These are phyloP conservation scores for Mycena galopus DNA, from an alignment of 768 basidiomycete species.

Conservation along the genomic window DNA sequence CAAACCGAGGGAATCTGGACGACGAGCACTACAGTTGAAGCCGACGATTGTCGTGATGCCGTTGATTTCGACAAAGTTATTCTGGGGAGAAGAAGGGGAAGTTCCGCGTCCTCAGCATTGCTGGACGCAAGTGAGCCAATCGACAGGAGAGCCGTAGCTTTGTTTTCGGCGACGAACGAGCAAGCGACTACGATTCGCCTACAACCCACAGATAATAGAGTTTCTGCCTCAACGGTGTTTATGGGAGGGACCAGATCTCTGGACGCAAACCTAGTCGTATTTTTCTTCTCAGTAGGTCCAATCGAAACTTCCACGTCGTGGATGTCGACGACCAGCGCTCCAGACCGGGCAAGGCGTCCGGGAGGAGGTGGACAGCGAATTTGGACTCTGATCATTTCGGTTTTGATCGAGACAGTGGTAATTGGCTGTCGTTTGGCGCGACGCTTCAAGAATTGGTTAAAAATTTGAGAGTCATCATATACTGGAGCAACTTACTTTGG, in stretches of 20 bases:
- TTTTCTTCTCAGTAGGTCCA: conserved; percentile 42
- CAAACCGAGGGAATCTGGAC: conserved; percentile 74
- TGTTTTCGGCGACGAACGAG: conserved; percentile 52
- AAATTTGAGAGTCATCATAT: neutral
- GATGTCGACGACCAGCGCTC: conserved; percentile 75
- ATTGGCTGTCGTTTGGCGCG: neutral
- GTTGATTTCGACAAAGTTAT: conserved; percentile 49
- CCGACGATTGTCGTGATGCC: neutral
- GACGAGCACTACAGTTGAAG: conserved; percentile 43
- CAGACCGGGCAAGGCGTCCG: conserved; percentile 66
- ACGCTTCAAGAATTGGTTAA: neutral
- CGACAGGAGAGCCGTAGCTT: conserved; percentile 63
- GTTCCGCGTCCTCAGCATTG: conserved; percentile 27
- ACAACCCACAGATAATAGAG: conserved; percentile 57
- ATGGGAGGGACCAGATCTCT: conserved; percentile 24
- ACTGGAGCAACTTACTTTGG: conserved; percentile 7
- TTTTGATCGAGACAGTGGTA: conserved; percentile 51
- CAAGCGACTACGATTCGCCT: conserved; percentile 64
- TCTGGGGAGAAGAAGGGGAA: conserved; percentile 48
- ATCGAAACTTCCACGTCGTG: conserved; percentile 62
- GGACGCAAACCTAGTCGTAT: conserved; percentile 46
- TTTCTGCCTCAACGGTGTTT: conserved; percentile 29
- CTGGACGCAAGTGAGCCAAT: conserved; percentile 57
- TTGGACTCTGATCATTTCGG: conserved; percentile 75
- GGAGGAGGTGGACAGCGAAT: conserved; percentile 75